Evolutionary conservation across 192 early-diverging fungal species (phyloP).

Genomic region (Gonapodya prolifera): DNA sequence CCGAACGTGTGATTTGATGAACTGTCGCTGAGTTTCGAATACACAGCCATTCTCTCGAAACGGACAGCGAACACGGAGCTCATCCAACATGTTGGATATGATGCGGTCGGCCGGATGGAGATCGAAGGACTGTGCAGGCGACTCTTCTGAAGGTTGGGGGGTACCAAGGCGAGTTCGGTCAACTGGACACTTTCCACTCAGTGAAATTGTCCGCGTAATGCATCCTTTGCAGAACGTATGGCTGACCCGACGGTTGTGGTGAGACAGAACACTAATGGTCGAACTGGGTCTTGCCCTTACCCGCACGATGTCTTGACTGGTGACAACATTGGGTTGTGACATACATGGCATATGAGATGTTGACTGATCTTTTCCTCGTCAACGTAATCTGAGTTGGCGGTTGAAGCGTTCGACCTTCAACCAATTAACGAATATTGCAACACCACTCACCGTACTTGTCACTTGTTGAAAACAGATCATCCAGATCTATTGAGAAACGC

Average conservation of each 20-base stretch:
- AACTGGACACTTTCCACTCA: slow-evolving; percentile 37
- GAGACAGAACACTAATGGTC: background rate
- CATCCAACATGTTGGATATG: slow-evolving; percentile 51
- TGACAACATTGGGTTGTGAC: background rate
- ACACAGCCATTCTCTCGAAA: slow-evolving; percentile 35
- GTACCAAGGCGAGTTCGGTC: slow-evolving; percentile 24
- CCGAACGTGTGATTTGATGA: slow-evolving; percentile 34
- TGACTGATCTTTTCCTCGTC: background rate
- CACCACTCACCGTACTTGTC: background rate
- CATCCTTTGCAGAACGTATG: slow-evolving; percentile 57
- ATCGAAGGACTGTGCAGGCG: slow-evolving; percentile 16
- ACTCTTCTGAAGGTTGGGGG: background rate
- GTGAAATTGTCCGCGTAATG: slow-evolving; percentile 36
- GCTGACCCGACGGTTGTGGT: slow-evolving; percentile 17
- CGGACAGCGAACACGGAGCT: slow-evolving; percentile 45
- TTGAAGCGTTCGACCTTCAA: background rate
- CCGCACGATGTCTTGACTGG: background rate
- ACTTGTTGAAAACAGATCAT: background rate
- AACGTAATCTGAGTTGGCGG: background rate
- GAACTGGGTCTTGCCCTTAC: too few relatives aligned
- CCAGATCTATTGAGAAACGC: background rate
- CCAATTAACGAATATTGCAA: too few relatives aligned
- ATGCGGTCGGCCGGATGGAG: slow-evolving; percentile 42
- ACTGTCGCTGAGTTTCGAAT: slow-evolving; percentile 42
- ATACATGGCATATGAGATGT: background rate